A percentile compares a stretch with the other conserved stretches of the same genome.
These are phyloP conservation scores for Chenopodium suecicum DNA, from an alignment of 148 eudicot genomes.

Conservation along the genomic window DNA sequence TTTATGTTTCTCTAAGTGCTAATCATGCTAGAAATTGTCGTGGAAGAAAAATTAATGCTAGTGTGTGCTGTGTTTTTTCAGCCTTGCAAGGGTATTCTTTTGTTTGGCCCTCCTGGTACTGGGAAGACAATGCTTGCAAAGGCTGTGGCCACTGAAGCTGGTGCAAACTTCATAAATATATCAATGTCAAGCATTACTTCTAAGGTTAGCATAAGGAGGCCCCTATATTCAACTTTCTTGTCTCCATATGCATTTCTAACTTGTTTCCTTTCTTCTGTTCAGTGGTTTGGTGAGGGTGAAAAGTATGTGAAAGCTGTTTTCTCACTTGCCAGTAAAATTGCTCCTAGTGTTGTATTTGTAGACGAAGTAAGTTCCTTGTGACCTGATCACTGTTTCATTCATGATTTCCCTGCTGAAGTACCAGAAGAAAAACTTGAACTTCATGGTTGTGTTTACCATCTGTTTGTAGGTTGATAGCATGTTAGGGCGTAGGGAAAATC, in stretches of 20 bases:
- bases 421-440: background rate
- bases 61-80: conserved; percentile 31
- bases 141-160: conserved; percentile 99
- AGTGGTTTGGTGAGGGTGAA: conserved; percentile 99
- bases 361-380: conserved; percentile 67
- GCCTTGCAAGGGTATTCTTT: conserved; percentile 98
- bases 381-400: background rate
- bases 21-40: background rate
- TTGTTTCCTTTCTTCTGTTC: conserved; percentile 28
- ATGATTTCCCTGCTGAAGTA: background rate
- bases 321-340: conserved; percentile 90
- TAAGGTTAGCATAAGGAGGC: conserved; percentile 45
- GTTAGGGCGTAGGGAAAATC: conserved; percentile 91
- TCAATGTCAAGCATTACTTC: conserved; percentile 99
- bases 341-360: conserved; percentile 96
- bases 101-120: conserved; percentile 99
- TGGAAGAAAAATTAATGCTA: background rate
- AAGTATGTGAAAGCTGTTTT: conserved; percentile 98
- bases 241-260: conserved; percentile 12
- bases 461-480: conserved; percentile 85
- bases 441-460: background rate
- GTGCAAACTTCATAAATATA: conserved; percentile 96
- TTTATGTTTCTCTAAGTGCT: background rate
- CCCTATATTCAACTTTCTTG: background rate
- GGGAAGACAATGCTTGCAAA: conserved; percentile 99